A percentile compares a stretch with the other conserved stretches of the same genome.
phyloP scores from a whole-genome alignment of 176 grass and related monocot species.

The Oryza longistaminata region DNA sequence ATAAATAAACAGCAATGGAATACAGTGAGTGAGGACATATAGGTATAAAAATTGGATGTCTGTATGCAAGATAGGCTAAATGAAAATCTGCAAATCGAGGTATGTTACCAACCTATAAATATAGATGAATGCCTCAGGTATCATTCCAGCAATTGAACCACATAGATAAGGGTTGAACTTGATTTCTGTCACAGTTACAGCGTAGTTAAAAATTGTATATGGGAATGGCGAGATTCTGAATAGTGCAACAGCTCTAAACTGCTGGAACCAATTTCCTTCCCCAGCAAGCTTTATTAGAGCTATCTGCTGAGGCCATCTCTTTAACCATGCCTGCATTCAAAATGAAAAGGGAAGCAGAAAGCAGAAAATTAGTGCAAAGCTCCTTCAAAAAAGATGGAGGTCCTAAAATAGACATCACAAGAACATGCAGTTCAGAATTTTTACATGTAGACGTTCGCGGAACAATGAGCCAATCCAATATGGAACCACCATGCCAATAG shows the following conservation, averaged over 20 bases:
- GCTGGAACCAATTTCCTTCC: conserved; percentile 88
- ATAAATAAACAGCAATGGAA: neutral
- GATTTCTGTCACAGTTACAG: conserved; percentile 77
- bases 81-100: too few species aligned
- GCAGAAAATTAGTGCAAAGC: neutral
- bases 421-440: conserved; percentile 17
- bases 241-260: conserved; percentile 83
- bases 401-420: conserved; percentile 1
- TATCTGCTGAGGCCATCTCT: conserved; percentile 88
- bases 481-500: conserved; percentile 83
- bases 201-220: conserved; percentile 97
- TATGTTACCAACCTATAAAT: conserved; percentile 75
- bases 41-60: neutral
- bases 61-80: too few species aligned
- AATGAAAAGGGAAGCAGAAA: neutral
- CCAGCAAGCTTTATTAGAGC: conserved; percentile 82
- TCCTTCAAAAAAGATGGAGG: neutral
- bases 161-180: conserved; percentile 82
- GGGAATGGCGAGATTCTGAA: conserved; percentile 97
- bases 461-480: conserved; percentile 92
- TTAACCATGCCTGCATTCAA: conserved; percentile 75
- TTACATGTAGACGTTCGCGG: conserved; percentile 81
- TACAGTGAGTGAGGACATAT: neutral
- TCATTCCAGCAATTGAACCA: conserved; percentile 94
- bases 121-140: conserved; percentile 93